Percentiles rank a stretch among this genome's conserved stretches.
Evolutionary conservation across 2,329 filamentous ascomycete genomes (phyloP).

Genomic region (Dactylellina haptotyla): DNA sequence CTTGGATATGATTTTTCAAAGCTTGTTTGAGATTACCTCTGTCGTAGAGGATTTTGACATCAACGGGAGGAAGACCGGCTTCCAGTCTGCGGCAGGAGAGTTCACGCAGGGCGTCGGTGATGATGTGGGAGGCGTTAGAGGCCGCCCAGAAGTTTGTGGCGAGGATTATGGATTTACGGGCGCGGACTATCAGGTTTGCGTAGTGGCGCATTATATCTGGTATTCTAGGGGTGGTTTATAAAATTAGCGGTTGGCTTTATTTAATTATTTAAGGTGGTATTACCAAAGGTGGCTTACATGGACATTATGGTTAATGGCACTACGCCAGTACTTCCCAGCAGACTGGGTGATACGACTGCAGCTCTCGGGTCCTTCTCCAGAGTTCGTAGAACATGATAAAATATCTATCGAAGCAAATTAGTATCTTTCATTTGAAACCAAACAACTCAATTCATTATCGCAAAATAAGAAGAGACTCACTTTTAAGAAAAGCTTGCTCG

Average conservation of each 20-base stretch:
- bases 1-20: slow-evolving; percentile 72
- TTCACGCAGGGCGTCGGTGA: slow-evolving; percentile 75
- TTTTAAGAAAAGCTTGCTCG: slow-evolving; percentile 74
- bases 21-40: slow-evolving; percentile 73
- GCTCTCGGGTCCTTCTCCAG: slow-evolving; percentile 66
- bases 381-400: slow-evolving; percentile 71
- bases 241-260: background rate
- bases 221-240: slow-evolving; percentile 61
- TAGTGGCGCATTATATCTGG: slow-evolving; percentile 79
- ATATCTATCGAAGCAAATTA: slow-evolving; percentile 65
- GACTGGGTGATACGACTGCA: slow-evolving; percentile 69
- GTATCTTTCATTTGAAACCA: no score
- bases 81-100: slow-evolving; percentile 68
- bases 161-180: slow-evolving; percentile 76
- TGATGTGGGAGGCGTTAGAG: slow-evolving; percentile 73
- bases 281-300: slow-evolving; percentile 61
- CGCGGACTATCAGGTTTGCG: slow-evolving; percentile 78
- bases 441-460: background rate
- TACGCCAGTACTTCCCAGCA: slow-evolving; percentile 71
- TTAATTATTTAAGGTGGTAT: background rate
- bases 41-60: slow-evolving; percentile 81
- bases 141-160: slow-evolving; percentile 81
- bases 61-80: slow-evolving; percentile 70
- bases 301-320: slow-evolving; percentile 76
- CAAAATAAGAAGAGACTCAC: slow-evolving; percentile 61